phyloP scores from a whole-genome alignment of 805 yeast genomes.

The Candida maris region DNA sequence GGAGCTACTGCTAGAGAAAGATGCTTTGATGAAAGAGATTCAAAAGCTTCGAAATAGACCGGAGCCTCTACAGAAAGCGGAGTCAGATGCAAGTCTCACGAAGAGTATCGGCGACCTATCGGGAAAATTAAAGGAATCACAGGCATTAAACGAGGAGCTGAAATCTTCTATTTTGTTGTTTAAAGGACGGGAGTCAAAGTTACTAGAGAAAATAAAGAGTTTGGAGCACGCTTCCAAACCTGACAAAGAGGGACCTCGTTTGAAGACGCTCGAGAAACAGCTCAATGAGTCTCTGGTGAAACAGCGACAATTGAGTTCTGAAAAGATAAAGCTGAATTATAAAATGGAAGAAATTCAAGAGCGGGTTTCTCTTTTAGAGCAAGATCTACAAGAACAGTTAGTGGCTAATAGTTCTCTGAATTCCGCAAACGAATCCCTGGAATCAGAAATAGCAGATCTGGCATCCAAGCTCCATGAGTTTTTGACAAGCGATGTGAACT shows the following conservation, averaged over 20 bases:
- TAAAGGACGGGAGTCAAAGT: conserved; percentile 1
- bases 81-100: neutral
- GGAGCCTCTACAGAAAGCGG: neutral
- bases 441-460: conserved; percentile 19
- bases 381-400: conserved; percentile 8
- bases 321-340: conserved; percentile 28
- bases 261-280: conserved; percentile 6
- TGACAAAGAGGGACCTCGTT: conserved; percentile 2
- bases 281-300: conserved; percentile 13
- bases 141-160: conserved; percentile 1
- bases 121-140: neutral
- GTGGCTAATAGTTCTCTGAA: conserved; percentile 33
- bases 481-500: conserved; percentile 36
- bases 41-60: neutral
- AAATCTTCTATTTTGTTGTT: neutral
- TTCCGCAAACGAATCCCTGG: conserved; percentile 40
- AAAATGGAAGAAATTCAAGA: conserved; percentile 35
- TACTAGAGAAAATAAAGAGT: neutral
- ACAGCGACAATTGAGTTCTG: conserved; percentile 16
- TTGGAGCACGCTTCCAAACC: conserved; percentile 1
- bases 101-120: neutral
- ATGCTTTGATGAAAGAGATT: neutral
- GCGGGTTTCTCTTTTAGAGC: conserved; percentile 18
- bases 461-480: conserved; percentile 12
- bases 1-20: neutral